Base-by-base conservation (phyloP, 345 rosid species). In the Salix viminalis region DNA sequence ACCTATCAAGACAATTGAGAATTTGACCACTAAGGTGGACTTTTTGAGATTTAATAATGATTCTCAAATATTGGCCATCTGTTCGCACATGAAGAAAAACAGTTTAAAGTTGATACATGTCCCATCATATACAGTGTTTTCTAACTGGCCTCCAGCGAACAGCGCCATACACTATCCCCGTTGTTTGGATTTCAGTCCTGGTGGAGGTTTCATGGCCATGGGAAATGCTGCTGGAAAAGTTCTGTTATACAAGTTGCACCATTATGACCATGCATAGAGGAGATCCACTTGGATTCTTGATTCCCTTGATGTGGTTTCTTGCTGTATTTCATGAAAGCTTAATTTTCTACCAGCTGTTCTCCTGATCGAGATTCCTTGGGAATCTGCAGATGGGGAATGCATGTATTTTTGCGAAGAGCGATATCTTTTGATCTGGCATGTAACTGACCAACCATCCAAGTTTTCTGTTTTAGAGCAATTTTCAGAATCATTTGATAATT, bases 171-270 rank as follows among this genome's bases (percentile, higher is more conserved):
- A 87, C 34, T 89, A 88, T 78, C 97, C 97, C 54, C 90, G 92
- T 5, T 89, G 97, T 75, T n/a, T 93, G 84, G 97, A 95, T 83
- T 91, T 93, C 83, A 95, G 97, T 75, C 99, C 96, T 4, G 96
- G 91, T 58, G 88, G 98, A 79, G 98, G 99, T 24, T 95, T 93
- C 85, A 87, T 92, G 94, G 99, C 93, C 8, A 85, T 93, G 69
- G 99, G 94, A 60, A 93, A 90, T 83, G 92, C 96, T 19, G 90
- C 92, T 3, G 96, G 97, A 37, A 90, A 93, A 83, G 97, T 93
- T 56, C 70, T 95, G 77, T 69, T 95, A 13, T 95, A 89, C 81
- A 96, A 91, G 90, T 79, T 96, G 85, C 97, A 91, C 76, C 96
- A 91, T 82, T 90, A 93, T 77, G 72, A 89, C 42, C 86, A 88